Evolutionary conservation across 331 rosid genomes (phyloP), one percentile per base, ranked within the genome.

Genomic region (Malus hybrid): DNA sequence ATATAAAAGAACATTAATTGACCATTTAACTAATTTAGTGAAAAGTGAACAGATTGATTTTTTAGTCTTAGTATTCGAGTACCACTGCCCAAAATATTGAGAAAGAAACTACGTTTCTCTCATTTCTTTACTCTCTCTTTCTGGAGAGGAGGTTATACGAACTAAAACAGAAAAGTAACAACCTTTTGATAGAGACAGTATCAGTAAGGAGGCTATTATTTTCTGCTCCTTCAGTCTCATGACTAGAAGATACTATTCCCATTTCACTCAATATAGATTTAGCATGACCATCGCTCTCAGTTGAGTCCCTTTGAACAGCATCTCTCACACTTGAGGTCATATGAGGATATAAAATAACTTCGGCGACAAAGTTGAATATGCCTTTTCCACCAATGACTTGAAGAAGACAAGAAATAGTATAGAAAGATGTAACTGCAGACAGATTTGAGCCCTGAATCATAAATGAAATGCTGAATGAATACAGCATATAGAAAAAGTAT

Each of bases 301-400:
- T 71, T 75, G 79, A 55, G 36, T 73, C 78, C 74, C 77, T 82
- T 76, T 78, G 85, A 60, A 74, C 64, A 44, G 44, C 71, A 71
- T 63, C 70, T 69, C 83, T 81, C 44, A 71, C 72, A 71, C 80
- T 75, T 73, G 80, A 71, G 75, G 74, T 72, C 80, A 84, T 70
- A 42, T 83, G 77, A 72, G 88, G 82, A 77, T 83, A 80, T 69
- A 88, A 48, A 70, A 90, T 76, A 36, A 75, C 86, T 64, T 80
- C 87, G 8, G 90, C 90, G 66, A 90, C 97, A 66, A 81, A 80
- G 62, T 90, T 81, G 50, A 80, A 71, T 75, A 84, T 61, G 71
- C 79, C 72, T 83, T 74, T 86, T 79, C 94, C 96, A 71, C 90
- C 93, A 46, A 93, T 76, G 75, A 93, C 94, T 87, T 90, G 97